Conservation (phyloP, 805 yeast genomes). For the Schwanniomyces pseudopolymorphus region DNA sequence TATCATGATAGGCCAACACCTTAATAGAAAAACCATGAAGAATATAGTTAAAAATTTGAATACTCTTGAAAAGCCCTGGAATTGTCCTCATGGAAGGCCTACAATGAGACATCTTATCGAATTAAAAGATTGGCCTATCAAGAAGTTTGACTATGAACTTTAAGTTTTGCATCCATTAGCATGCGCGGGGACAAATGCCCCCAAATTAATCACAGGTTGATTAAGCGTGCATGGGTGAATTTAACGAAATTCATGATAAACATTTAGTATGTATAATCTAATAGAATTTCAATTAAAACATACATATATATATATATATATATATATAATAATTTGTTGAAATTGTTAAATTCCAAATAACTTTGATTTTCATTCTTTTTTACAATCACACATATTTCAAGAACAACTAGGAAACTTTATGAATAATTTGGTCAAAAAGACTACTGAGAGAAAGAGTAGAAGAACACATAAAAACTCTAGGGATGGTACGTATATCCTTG, state of each 20-base stretch:
- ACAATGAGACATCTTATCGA: slow-evolving; percentile 89
- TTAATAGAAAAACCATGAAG: slow-evolving; percentile 60
- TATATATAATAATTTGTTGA: neutral
- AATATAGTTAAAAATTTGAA: slow-evolving; percentile 68
- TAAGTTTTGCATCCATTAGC: neutral
- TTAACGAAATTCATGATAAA: neutral
- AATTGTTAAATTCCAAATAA: no score
- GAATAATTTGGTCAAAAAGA: neutral
- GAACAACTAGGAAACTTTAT: neutral
- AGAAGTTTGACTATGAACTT: slow-evolving; percentile 14
- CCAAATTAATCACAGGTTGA: neutral
- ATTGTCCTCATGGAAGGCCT: slow-evolving; percentile 96
- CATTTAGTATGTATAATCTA: no score
- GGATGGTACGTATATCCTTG: slow-evolving; percentile 26
- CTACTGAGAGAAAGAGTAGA: slow-evolving; percentile 27
- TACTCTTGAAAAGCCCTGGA: slow-evolving; percentile 88
- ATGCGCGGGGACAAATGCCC: neutral
- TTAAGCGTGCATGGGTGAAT: neutral
- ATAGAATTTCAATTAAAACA: no score
- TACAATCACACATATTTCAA: no score
- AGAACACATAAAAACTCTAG: slow-evolving; percentile 38
- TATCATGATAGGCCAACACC: slow-evolving; percentile 86
- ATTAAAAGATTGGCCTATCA: slow-evolving; percentile 25
- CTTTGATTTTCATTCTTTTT: no score
- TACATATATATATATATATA: no score